Evolutionary conservation across 2,329 filamentous ascomycete genomes (phyloP), one percentile per base, ranked within the genome.

Genomic region (Venturia oleaginea): DNA sequence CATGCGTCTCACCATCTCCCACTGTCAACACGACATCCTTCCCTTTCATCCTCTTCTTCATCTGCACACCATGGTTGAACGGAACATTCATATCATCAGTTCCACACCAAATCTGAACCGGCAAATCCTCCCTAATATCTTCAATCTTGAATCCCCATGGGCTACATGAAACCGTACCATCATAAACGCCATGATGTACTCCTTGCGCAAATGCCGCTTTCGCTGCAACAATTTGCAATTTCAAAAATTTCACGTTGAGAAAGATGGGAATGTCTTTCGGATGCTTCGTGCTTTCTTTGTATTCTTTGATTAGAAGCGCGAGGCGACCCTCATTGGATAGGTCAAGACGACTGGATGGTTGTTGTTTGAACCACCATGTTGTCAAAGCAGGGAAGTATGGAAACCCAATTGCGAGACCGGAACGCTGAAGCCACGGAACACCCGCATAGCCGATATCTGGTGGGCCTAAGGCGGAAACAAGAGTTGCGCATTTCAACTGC

Each of bases 51-150:
- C 73, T 66, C 54, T 59, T 64, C 1, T 72, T 71, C 64, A 76
- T 70, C 62, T 73, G 69, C 57, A 67, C 65, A 1, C 72, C 75
- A 68, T 76, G 73, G 62, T 72, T 69, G 2, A 70, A 68, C 43
- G 74, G 75, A 54, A 76, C 71, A 66, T 67, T 69, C 24, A 32
- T 67, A 69, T 77, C 75, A 3, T 68, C 40, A 54, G 69, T 74
- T 24, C 73, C 74, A 67, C 76, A 73, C 74, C 74, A 76, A 67
- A 77, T 51, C 64, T 74, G 70, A 37, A 77, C 70, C 2, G 71
- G 71, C 54, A 77, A 63, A 65, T 76, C 75, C 0, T 65, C 59
- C 4, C 73, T 62, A 32, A 77, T 73, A 65, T 76, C 75, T 64
- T 74, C 68, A 1, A 77, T 65, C 62, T 66, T 62, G 63, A 77